Conservation (phyloP, 2,329 filamentous ascomycete genomes). For the Arthroderma sp. region DNA sequence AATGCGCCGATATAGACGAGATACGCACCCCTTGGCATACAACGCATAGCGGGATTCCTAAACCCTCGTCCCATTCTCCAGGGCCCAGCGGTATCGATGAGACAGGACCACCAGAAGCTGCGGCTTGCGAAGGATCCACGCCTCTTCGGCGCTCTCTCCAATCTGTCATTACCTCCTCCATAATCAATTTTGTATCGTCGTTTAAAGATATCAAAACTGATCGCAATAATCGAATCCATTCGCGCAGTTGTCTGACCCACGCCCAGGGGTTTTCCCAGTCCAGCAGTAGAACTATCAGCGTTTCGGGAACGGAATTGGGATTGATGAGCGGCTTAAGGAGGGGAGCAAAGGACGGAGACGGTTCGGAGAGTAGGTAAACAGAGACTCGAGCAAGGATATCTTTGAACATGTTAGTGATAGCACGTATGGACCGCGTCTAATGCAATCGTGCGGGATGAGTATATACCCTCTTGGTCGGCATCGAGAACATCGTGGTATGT, state of each 20-base stretch:
- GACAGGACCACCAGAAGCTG: slow-evolving; percentile 51
- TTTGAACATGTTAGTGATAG: slow-evolving; percentile 23
- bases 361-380: slow-evolving; percentile 74
- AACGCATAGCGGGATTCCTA: slow-evolving; percentile 77
- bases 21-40: slow-evolving; percentile 78
- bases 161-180: slow-evolving; percentile 72
- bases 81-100: slow-evolving; percentile 61
- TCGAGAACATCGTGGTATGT: slow-evolving; percentile 92
- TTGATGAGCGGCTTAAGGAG: slow-evolving; percentile 76
- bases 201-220: slow-evolving; percentile 62
- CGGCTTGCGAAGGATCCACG: slow-evolving; percentile 41
- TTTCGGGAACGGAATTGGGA: slow-evolving; percentile 70
- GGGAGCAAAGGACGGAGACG: slow-evolving; percentile 67
- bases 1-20: neutral
- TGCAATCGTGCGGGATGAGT: neutral
- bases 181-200: slow-evolving; percentile 61
- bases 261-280: slow-evolving; percentile 91
- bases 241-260: slow-evolving; percentile 78
- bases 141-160: slow-evolving; percentile 68
- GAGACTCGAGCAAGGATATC: slow-evolving; percentile 84
- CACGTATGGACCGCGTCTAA: slow-evolving; percentile 4
- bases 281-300: slow-evolving; percentile 76
- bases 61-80: slow-evolving; percentile 83
- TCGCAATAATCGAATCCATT: slow-evolving; percentile 76
- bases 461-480: slow-evolving; percentile 75